Percentiles rank a stretch among this genome's conserved stretches.
phyloP scores from a whole-genome alignment of 2,329 filamentous ascomycete species.

The Sordariomycetes sp. region DNA sequence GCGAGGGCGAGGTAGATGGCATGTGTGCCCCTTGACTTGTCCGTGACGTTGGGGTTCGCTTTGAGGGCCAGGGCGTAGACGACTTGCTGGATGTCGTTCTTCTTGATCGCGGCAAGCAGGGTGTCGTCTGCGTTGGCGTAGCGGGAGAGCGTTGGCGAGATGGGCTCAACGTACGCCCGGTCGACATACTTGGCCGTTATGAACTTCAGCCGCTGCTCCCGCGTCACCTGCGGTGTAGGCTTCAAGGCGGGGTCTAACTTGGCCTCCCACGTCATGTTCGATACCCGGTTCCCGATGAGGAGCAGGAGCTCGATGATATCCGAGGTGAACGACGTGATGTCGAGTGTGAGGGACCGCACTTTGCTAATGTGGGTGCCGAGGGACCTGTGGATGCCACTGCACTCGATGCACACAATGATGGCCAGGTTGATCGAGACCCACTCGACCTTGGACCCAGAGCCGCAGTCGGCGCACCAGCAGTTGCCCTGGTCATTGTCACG shows the following conservation, averaged over 20 bases:
- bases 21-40: conserved; percentile 79
- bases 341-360: conserved; percentile 84
- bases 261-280: conserved; percentile 95
- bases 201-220: conserved; percentile 85
- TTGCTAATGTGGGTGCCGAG: conserved; percentile 97
- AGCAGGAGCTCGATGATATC: conserved; percentile 93
- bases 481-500: conserved; percentile 88
- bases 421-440: conserved; percentile 98
- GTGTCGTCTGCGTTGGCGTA: conserved; percentile 76
- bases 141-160: conserved; percentile 60
- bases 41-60: conserved; percentile 75
- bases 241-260: conserved; percentile 63
- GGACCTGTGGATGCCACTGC: conserved; percentile 91
- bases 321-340: conserved; percentile 90
- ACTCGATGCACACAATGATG: conserved; percentile 94
- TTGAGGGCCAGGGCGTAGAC: conserved; percentile 78
- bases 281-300: conserved; percentile 83
- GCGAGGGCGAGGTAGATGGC: conserved; percentile 83
- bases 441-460: conserved; percentile 82
- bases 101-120: conserved; percentile 83
- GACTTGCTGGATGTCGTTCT: conserved; percentile 87
- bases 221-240: conserved; percentile 61
- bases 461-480: conserved; percentile 87
- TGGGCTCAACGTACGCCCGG: conserved; percentile 64
- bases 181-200: conserved; percentile 95